These are phyloP conservation scores for Irpex lacteus DNA, from an alignment of 1,284 basidiomycete species.

Conservation along the genomic window DNA sequence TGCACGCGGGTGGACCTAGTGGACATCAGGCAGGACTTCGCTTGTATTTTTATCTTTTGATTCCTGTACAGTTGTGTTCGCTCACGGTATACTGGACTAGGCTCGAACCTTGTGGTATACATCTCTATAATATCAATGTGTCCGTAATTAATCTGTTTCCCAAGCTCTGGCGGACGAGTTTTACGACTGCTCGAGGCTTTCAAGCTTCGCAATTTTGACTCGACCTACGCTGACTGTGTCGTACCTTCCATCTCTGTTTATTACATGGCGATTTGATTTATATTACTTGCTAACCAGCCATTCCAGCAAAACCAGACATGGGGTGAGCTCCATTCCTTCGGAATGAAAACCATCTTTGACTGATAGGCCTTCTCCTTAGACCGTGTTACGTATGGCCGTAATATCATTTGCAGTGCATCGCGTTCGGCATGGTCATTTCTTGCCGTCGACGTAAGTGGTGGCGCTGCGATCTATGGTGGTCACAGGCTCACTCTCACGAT, in stretches of 20 bases:
- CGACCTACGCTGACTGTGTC: too few species aligned
- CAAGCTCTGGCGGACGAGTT: too few species aligned
- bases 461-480: not conserved
- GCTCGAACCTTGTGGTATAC: not conserved
- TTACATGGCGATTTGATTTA: too few species aligned
- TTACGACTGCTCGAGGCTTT: too few species aligned
- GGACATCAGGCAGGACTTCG: not conserved
- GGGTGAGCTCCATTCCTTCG: not conserved
- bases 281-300: too few species aligned
- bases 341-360: not conserved
- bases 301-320: too few species aligned
- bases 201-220: too few species aligned
- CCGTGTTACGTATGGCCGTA: not conserved
- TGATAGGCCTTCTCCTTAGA: not conserved
- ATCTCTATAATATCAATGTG: not conserved
- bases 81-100: not conserved
- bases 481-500: too few species aligned
- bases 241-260: too few species aligned
- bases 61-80: not conserved
- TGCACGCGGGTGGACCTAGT: conserved; percentile 63
- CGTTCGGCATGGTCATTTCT: not conserved
- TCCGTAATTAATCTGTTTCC: too few species aligned
- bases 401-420: not conserved
- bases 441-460: not conserved
- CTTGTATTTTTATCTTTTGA: not conserved